Evolutionary conservation across 1,139 yeast species (phyloP).

Genomic region (Yamadazyma trypodendri): DNA sequence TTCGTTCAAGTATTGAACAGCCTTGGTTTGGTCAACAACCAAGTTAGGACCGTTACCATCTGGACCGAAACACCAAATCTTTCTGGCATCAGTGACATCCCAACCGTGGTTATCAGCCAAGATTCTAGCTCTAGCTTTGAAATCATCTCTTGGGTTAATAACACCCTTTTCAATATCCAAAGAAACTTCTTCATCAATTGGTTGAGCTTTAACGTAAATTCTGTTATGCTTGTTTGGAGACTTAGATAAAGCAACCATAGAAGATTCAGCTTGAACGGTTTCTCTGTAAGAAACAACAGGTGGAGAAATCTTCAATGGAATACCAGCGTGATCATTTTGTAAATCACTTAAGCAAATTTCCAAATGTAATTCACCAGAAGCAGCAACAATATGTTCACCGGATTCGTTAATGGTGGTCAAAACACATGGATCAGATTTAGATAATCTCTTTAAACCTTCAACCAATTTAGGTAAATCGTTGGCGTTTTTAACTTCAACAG

Average conservation of each 20-base stretch:
- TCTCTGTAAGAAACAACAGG: constrained; percentile 99
- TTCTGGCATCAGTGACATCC: constrained; percentile 99
- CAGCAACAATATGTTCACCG: constrained; percentile 99
- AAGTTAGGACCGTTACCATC: constrained; percentile 99
- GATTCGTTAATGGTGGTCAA: constrained; percentile 82
- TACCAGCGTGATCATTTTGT: constrained; percentile 99
- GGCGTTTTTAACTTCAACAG: constrained; percentile 99
- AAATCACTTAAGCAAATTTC: constrained; percentile 96
- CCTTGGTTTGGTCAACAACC: constrained; percentile 99
- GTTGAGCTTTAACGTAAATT: constrained; percentile 96
- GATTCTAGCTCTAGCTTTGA: constrained; percentile 98
- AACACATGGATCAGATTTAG: constrained; percentile 99
- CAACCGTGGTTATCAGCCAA: constrained; percentile 99
- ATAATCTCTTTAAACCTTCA: constrained; percentile 99
- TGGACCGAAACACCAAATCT: constrained; percentile 99
- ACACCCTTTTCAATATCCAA: constrained; percentile 91
- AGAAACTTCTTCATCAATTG: constrained; percentile 90
- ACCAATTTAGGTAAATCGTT: constrained; percentile 99
- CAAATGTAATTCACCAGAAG: constrained; percentile 99
- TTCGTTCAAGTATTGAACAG: constrained; percentile 98
- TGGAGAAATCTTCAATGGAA: constrained; percentile 95
- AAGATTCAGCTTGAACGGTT: constrained; percentile 91
- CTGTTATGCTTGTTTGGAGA: constrained; percentile 99
- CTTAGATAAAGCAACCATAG: constrained; percentile 95
- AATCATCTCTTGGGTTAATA: constrained; percentile 94